Base-by-base conservation (phyloP, 306 rosid species). In the Coriaria nepalensis region DNA sequence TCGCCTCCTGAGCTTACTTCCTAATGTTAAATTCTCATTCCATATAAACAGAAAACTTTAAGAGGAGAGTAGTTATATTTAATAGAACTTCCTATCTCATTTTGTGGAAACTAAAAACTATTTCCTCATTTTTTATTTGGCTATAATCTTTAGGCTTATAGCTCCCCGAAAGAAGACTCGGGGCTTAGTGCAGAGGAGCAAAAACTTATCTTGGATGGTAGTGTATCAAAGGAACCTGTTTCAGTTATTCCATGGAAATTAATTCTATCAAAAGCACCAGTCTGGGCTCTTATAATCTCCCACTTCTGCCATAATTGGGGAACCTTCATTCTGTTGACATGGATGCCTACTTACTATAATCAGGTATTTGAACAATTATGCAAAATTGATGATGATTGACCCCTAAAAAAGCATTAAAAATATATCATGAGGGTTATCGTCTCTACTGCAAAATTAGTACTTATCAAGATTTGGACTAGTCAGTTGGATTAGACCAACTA, bases 301-400 rank as follows among this genome's bases (percentile, higher is more conserved):
- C 96, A 83, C 60, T 83, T 83, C 59, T 88, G 95, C 67, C 96
- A 83, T 56, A 88, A 83, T 68, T 88, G 95, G 96, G 96, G 95
- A 40, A 88, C 96, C 66, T 88, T 88, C 64, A 88, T 88, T 70
- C 76, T 88, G 44, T 65, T 88, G 73, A 88, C 96, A 13, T 87
- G 96, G 96, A 87, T 87, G 96, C 94, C 96, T 32, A 87, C 96
- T 3, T 87, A 87, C 76, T 87, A 87, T 74, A 87, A 87, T 72
- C 94, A 87, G 94, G 96, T 87, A 77, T 45, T 45, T 54, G 35
- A 46, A 35, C 33, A 8, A 35, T 15, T 7, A 35, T 33, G 53
- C 33, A 6, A 7, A 40, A 43, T 33, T 45, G n/a, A 10, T 43
- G 13, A 20, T 20, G 29, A 20, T 20, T 3, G 29, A 3, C 3